Percentiles rank a stretch among this genome's conserved stretches.
Evolutionary conservation across 2,329 filamentous ascomycete genomes (phyloP).

Genomic region (Beauveria varroae): DNA sequence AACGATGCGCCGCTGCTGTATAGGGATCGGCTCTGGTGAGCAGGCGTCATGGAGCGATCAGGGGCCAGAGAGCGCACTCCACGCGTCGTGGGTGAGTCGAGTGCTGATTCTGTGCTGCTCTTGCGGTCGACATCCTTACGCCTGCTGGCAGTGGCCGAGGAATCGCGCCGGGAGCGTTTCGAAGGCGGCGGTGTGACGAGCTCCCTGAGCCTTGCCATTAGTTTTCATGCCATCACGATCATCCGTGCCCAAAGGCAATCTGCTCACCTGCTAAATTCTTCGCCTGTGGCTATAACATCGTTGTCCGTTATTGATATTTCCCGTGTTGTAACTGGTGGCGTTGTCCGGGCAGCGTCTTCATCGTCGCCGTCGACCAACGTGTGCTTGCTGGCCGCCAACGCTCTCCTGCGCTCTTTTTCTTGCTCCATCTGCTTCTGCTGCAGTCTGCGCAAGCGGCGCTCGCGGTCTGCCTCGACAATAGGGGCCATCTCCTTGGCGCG

Average conservation of each 20-base stretch:
- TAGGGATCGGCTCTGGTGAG: background rate
- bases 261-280: background rate
- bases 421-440: constrained; percentile 16
- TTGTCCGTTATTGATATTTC: background rate
- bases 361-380: background rate
- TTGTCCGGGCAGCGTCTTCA: background rate
- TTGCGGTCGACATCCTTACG: constrained; percentile 13
- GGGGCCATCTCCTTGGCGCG: constrained; percentile 43
- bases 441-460: constrained; percentile 23
- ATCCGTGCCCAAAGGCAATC: background rate
- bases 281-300: background rate
- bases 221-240: background rate
- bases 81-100: background rate
- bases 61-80: constrained; percentile 1
- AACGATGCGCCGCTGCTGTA: background rate
- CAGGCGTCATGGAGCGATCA: constrained; percentile 2
- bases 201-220: constrained; percentile 18
- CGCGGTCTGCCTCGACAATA: constrained; percentile 33
- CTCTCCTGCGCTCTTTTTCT: constrained; percentile 8
- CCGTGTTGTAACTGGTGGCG: constrained; percentile 16
- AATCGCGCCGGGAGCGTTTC: constrained; percentile 25
- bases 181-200: constrained; percentile 31
- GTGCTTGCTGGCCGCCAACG: background rate
- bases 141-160: constrained; percentile 16
- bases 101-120: background rate